phyloP scores from a whole-genome alignment of 371 early-diverging fungal genomes.

The Massospora cicadina region DNA sequence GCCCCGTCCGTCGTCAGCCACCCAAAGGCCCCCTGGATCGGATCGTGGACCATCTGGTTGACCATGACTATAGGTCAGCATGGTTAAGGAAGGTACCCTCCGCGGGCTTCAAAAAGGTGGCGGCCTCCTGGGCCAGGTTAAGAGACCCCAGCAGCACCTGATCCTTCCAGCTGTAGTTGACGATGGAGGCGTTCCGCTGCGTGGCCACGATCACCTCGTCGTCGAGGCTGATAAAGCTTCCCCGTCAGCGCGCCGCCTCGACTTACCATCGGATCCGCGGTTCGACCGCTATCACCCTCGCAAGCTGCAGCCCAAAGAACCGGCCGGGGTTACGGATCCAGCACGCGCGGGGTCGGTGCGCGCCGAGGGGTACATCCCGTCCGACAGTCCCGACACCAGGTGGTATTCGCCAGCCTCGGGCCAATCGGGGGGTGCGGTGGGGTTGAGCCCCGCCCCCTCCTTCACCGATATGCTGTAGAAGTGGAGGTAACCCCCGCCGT shows the following conservation, averaged over 20 bases:
- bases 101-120: not conserved
- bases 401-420: not conserved
- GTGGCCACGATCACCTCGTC: constrained; percentile 8
- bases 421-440: not conserved
- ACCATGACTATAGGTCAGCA: constrained; percentile 1
- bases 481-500: constrained; percentile 4
- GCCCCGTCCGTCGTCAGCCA: constrained; percentile 7
- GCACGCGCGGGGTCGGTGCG: not conserved
- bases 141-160: not conserved
- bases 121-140: constrained; percentile 2
- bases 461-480: constrained; percentile 3
- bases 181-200: constrained; percentile 6
- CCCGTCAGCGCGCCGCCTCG: not conserved
- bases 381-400: not conserved
- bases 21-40: not conserved
- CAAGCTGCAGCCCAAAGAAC: not conserved
- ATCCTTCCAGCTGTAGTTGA: constrained; percentile 9
- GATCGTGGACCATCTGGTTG: constrained; percentile 1
- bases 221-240: constrained; percentile 5
- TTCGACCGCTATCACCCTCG: not conserved
- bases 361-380: not conserved
- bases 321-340: constrained; percentile 8
- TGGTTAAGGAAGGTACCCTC: not conserved
- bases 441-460: not conserved
- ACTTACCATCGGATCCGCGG: constrained; percentile 10